These are phyloP conservation scores for Candida dajiaensis DNA, from an alignment of 805 yeast species.

Conservation along the genomic window DNA sequence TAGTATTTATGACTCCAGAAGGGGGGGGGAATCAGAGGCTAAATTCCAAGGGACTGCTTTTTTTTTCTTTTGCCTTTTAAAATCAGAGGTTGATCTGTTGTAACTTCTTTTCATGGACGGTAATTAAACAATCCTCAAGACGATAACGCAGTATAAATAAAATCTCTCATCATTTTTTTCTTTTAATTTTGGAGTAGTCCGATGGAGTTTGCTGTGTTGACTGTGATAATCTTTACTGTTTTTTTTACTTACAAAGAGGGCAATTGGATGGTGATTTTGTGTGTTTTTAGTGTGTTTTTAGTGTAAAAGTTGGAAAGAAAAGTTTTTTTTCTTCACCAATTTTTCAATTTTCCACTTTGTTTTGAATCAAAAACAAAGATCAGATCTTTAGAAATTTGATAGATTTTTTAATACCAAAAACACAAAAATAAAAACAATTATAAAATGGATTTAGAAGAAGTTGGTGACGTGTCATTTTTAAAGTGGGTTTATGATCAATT, in stretches of 20 bases:
- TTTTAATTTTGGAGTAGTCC: not conserved
- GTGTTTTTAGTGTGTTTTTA: no score
- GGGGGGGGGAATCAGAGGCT: no score
- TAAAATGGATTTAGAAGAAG: not conserved
- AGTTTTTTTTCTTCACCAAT: no score
- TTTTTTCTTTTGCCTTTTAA: no score
- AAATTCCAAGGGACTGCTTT: not conserved
- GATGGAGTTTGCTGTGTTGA: not conserved
- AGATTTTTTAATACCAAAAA: not conserved
- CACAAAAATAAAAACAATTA: no score
- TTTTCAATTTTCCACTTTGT: no score
- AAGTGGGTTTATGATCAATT: not conserved
- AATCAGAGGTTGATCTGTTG: slow-evolving; percentile 4
- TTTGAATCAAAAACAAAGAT: not conserved
- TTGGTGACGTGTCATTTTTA: not conserved
- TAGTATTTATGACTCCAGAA: no score
- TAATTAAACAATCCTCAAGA: slow-evolving; percentile 28
- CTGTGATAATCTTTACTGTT: no score
- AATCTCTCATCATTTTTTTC: slow-evolving; percentile 18
- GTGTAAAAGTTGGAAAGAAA: no score
- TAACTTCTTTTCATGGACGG: slow-evolving; percentile 26
- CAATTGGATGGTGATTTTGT: no score
- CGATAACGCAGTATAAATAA: slow-evolving; percentile 28
- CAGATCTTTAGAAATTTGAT: no score
- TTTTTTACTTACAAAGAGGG: no score